Conservation (phyloP, 2,329 filamentous ascomycete species). For the Trichoderma atrobrunneum region DNA sequence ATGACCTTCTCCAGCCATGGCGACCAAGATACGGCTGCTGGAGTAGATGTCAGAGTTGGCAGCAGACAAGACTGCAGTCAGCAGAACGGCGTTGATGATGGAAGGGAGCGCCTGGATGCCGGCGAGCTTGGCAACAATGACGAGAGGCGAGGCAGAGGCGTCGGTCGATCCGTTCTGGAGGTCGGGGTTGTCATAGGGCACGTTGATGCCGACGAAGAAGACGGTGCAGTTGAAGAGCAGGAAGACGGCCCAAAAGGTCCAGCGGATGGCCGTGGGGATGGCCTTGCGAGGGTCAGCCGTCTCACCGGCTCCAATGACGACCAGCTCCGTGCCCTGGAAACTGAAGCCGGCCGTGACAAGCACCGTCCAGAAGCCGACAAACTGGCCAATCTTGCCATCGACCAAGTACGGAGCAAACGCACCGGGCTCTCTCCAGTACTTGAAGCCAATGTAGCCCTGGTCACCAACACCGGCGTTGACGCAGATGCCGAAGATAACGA, state of each 20-base stretch:
- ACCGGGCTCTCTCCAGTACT: slow-evolving; percentile 66
- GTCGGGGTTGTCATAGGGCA: slow-evolving; percentile 58
- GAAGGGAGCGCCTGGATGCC: slow-evolving; percentile 62
- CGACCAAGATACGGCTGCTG: slow-evolving; percentile 65
- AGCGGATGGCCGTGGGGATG: slow-evolving; percentile 69
- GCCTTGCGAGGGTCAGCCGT: slow-evolving; percentile 68
- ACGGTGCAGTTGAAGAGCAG: slow-evolving; percentile 62
- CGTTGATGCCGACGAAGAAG: slow-evolving; percentile 70
- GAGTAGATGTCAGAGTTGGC: slow-evolving; percentile 77
- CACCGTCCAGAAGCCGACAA: slow-evolving; percentile 67
- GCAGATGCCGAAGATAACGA: slow-evolving; percentile 74
- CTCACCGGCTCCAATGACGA: slow-evolving; percentile 76
- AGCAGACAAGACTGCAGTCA: slow-evolving; percentile 75
- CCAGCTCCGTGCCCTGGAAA: slow-evolving; percentile 71
- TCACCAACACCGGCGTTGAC: slow-evolving; percentile 69
- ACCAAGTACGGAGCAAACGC: slow-evolving; percentile 63
- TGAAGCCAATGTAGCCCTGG: slow-evolving; percentile 71
- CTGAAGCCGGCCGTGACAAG: slow-evolving; percentile 67
- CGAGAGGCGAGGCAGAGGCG: slow-evolving; percentile 64
- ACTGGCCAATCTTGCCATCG: slow-evolving; percentile 53
- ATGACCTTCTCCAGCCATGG: slow-evolving; percentile 61
- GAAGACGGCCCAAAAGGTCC: slow-evolving; percentile 73
- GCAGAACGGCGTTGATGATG: slow-evolving; percentile 74
- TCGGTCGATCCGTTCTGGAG: slow-evolving; percentile 53
- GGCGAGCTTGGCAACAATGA: slow-evolving; percentile 58